phyloP scores from a whole-genome alignment of 176 grass and related monocot genomes.

The Tillandsia leiboldiana region DNA sequence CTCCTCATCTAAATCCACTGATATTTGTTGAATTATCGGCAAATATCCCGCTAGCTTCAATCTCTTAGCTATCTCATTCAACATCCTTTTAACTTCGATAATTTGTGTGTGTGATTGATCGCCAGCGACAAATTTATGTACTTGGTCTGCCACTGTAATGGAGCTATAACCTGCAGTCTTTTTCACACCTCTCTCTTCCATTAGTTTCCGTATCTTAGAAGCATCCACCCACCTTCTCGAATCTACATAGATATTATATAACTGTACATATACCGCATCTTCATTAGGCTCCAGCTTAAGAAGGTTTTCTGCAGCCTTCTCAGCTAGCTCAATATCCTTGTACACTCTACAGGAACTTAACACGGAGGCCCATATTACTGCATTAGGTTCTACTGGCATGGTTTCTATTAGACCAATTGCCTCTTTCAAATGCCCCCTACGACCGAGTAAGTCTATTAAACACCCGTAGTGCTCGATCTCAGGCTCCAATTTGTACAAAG shows the following conservation, averaged over 20 bases:
- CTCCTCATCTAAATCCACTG: constrained; percentile 50
- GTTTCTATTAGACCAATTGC: constrained; percentile 47
- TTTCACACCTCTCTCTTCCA: constrained; percentile 50
- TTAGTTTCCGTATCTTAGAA: constrained; percentile 42
- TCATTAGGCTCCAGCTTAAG: constrained; percentile 48
- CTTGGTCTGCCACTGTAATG: constrained; percentile 44
- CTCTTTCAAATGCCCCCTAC: constrained; percentile 40
- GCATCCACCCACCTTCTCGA: constrained; percentile 45
- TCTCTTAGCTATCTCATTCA: constrained; percentile 37
- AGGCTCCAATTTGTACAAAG: constrained; percentile 33
- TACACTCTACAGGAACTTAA: constrained; percentile 47
- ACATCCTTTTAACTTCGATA: constrained; percentile 37
- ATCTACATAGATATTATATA: constrained; percentile 65
- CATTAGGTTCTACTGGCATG: constrained; percentile 59
- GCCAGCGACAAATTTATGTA: constrained; percentile 58
- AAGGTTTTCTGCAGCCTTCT: constrained; percentile 36
- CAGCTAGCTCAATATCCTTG: constrained; percentile 37
- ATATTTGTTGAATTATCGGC: constrained; percentile 30
- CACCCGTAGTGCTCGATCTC: constrained; percentile 67
- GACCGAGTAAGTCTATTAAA: constrained; percentile 72
- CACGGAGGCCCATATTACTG: constrained; percentile 51
- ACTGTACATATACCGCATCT: constrained; percentile 59
- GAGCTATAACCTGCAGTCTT: constrained; percentile 76
- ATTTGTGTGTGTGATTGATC: constrained; percentile 41
- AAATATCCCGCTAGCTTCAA: constrained; percentile 38